Evolutionary conservation across 2,329 filamentous ascomycete species (phyloP).

Genomic region (Aspergillus glaucus): DNA sequence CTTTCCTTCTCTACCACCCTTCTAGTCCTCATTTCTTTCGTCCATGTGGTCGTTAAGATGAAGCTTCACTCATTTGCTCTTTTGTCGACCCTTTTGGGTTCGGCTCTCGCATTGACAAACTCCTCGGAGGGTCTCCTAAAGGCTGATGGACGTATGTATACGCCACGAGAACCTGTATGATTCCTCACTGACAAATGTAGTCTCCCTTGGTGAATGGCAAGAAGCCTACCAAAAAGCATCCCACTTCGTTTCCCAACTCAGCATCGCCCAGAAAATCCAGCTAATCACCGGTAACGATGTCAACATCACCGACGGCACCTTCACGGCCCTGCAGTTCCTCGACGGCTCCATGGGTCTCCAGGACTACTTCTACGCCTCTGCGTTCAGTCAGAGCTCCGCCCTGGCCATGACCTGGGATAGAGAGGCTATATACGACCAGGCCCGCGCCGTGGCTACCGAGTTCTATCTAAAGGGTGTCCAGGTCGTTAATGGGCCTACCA

Average conservation of each 20-base stretch:
- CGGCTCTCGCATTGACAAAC: neutral
- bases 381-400: constrained; percentile 12
- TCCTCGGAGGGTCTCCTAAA: neutral
- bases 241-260: constrained; percentile 12
- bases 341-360: constrained; percentile 16
- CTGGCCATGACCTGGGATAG: constrained; percentile 17
- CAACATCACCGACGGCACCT: constrained; percentile 15
- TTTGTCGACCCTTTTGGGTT: neutral
- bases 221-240: constrained; percentile 13
- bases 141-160: neutral
- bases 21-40: neutral
- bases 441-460: constrained; percentile 10
- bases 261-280: constrained; percentile 17
- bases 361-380: constrained; percentile 15
- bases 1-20: too few relatives aligned
- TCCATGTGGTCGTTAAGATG: neutral
- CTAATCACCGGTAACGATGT: constrained; percentile 22
- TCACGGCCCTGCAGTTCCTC: constrained; percentile 16
- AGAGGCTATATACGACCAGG: constrained; percentile 14
- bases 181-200: neutral
- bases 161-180: too few relatives aligned
- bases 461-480: constrained; percentile 15
- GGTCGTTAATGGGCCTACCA: constrained; percentile 13
- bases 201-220: constrained; percentile 8
- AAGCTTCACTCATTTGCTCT: neutral